Percentiles rank a stretch among this genome's conserved stretches.
Conservation (phyloP, 352 stramenopile species). For the Globisporangium sylvaticum region DNA sequence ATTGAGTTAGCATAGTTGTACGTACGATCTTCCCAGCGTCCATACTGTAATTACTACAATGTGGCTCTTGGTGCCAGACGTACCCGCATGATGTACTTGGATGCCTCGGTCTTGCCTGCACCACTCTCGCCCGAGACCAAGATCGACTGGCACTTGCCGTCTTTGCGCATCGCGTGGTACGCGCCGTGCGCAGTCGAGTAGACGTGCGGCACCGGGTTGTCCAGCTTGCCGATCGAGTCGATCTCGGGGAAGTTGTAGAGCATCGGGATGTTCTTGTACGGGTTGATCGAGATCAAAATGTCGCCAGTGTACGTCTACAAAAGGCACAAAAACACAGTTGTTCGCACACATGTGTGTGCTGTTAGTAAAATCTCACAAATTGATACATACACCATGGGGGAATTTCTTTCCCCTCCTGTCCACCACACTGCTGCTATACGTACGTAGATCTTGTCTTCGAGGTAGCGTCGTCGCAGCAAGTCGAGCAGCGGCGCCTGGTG, state of each 20-base stretch:
- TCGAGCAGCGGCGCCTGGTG: conserved; percentile 90
- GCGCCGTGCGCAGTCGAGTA: conserved; percentile 83
- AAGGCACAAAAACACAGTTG: background rate
- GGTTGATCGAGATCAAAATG: conserved; percentile 96
- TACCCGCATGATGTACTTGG: conserved; percentile 91
- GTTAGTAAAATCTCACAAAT: background rate
- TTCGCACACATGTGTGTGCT: too few relatives aligned
- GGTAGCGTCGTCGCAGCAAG: conserved; percentile 82
- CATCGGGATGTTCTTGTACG: conserved; percentile 94
- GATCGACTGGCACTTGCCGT: conserved; percentile 84
- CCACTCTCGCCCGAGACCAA: conserved; percentile 85
- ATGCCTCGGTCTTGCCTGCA: conserved; percentile 86
- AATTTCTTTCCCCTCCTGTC: background rate
- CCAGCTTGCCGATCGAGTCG: conserved; percentile 81
- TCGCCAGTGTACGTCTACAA: conserved; percentile 90
- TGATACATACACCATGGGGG: background rate
- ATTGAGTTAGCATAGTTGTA: background rate
- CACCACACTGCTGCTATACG: conserved; percentile 1
- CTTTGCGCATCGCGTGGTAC: conserved; percentile 74
- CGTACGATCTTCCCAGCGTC: background rate
- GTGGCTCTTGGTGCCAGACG: background rate
- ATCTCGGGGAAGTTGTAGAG: conserved; percentile 90
- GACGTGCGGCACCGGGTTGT: conserved; percentile 84
- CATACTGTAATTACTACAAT: background rate
- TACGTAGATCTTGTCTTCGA: conserved; percentile 91